Conservation (phyloP, 371 early-diverging fungal species). For the Gilbertella persicaria region DNA sequence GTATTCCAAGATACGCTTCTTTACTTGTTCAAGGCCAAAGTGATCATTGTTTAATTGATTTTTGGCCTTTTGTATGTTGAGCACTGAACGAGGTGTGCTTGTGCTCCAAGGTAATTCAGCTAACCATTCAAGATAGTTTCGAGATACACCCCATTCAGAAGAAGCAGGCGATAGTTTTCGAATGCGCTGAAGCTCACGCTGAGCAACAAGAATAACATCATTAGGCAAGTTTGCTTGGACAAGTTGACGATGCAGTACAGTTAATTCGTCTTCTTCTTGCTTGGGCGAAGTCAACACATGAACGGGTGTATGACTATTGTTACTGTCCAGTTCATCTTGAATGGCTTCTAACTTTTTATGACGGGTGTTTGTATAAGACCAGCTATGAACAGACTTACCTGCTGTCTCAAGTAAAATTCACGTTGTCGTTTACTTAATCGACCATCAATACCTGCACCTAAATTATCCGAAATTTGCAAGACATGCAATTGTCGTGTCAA, state of each 20-base stretch:
- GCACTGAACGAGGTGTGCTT: conserved; percentile 44
- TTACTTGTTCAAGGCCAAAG: conserved; percentile 79
- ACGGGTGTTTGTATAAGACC: background rate
- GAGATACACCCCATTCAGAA: conserved; percentile 77
- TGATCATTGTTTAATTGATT: conserved; percentile 78
- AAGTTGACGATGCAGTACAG: conserved; percentile 54
- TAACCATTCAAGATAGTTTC: conserved; percentile 76
- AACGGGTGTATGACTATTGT: background rate
- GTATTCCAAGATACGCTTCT: conserved; percentile 80
- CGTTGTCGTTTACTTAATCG: conserved; percentile 76
- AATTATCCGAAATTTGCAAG: conserved; percentile 74
- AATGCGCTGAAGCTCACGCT: conserved; percentile 71
- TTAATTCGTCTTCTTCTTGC: conserved; percentile 61
- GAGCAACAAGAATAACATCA: conserved; percentile 63
- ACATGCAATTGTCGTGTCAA: conserved; percentile 73
- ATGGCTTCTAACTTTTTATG: conserved; percentile 15
- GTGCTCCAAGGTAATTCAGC: conserved; percentile 76
- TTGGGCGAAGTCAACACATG: background rate
- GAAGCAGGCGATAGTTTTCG: conserved; percentile 74
- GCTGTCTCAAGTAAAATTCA: conserved; percentile 80
- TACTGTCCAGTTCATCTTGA: conserved; percentile 56
- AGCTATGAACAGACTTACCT: conserved; percentile 40
- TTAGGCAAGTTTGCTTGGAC: conserved; percentile 63
- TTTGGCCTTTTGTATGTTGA: conserved; percentile 71
- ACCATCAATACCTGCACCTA: conserved; percentile 72